These are phyloP conservation scores for Globisporangium takayamanum DNA, from an alignment of 352 stramenopile genomes.

Conservation along the genomic window DNA sequence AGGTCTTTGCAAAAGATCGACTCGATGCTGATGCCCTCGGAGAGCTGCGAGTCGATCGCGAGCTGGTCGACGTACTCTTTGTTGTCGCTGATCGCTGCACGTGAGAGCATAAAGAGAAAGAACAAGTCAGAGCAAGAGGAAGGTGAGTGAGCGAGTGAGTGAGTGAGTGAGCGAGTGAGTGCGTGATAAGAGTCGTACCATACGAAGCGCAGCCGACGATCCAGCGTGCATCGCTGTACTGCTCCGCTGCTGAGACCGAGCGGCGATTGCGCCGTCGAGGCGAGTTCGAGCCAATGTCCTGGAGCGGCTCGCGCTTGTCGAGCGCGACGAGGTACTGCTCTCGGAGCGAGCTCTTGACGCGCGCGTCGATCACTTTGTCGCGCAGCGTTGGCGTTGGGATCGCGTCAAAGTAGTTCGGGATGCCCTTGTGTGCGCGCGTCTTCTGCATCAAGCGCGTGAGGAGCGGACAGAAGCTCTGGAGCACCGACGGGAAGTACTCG, in stretches of 20 bases:
- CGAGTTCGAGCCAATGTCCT: constrained; percentile 13
- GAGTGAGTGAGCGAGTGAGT: not conserved
- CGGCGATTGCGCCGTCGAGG: constrained; percentile 26
- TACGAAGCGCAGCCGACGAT: constrained; percentile 74
- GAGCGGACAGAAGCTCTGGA: constrained; percentile 50
- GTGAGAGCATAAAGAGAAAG: not conserved
- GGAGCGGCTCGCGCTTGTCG: constrained; percentile 18
- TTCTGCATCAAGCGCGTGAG: constrained; percentile 51
- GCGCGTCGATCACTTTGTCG: constrained; percentile 36
- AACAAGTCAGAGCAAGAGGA: not conserved
- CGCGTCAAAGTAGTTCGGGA: constrained; percentile 84
- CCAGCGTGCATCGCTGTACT: constrained; percentile 44
- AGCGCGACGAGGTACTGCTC: constrained; percentile 44
- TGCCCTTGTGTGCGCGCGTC: constrained; percentile 41
- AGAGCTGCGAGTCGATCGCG: constrained; percentile 71
- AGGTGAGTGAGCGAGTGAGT: not conserved
- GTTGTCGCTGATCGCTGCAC: constrained; percentile 69
- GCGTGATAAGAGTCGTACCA: constrained; percentile 22
- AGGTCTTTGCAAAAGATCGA: constrained; percentile 44
- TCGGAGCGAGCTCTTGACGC: constrained; percentile 29
- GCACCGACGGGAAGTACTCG: constrained; percentile 49
- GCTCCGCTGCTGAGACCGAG: constrained; percentile 35
- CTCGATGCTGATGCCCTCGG: constrained; percentile 48
- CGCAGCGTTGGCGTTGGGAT: constrained; percentile 55
- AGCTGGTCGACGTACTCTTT: constrained; percentile 75